Percentiles rank a stretch among this genome's conserved stretches.
Conservation (phyloP, 2,329 filamentous ascomycete genomes). For the Sclerotinia nivalis region DNA sequence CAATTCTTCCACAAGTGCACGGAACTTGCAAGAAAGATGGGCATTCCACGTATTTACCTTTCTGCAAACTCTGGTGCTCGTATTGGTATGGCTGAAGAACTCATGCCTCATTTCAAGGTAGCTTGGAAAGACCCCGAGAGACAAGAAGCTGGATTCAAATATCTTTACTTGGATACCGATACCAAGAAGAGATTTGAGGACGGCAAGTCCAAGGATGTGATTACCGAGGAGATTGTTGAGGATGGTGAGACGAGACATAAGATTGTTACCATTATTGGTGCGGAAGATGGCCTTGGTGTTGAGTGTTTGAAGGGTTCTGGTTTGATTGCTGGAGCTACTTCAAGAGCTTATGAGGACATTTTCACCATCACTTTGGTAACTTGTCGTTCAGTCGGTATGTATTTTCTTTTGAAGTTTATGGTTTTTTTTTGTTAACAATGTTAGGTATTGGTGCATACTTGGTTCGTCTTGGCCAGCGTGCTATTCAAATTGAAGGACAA, state of each 20-base stretch:
- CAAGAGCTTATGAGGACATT: constrained; percentile 96
- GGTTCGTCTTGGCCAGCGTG: constrained; percentile 95
- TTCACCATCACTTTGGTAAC: constrained; percentile 98
- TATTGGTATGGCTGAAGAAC: constrained; percentile 92
- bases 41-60: constrained; percentile 94
- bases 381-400: constrained; percentile 87
- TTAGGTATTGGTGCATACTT: constrained; percentile 94
- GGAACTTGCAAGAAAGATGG: constrained; percentile 87
- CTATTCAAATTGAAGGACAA: constrained; percentile 97
- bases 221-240: constrained; percentile 84
- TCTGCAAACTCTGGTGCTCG: constrained; percentile 99
- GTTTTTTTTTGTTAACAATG: constrained; percentile 38
- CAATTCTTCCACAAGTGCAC: constrained; percentile 99
- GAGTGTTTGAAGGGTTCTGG: constrained; percentile 96
- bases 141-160: constrained; percentile 91
- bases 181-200: constrained; percentile 85
- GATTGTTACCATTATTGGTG: constrained; percentile 90
- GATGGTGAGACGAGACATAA: constrained; percentile 89
- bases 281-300: constrained; percentile 94
- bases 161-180: constrained; percentile 88
- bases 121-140: constrained; percentile 86
- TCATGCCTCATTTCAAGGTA: constrained; percentile 95
- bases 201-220: constrained; percentile 70
- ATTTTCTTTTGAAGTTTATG: constrained; percentile 26
- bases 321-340: constrained; percentile 96